Evolutionary conservation across 129 eudicot species (phyloP).

Genomic region (carrot (Daucus carota)): DH1_v3.0 NC_030382.2:24813501-24814000

Average conservation of each 20-base stretch:
- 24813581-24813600: no score
- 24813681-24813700: not conserved
- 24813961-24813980: not conserved
- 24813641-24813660: no score
- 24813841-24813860: not conserved
- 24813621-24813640: no score
- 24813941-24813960: not conserved
- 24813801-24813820: not conserved
- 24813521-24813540: no score
- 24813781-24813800: not conserved
- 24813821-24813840: not conserved
- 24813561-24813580: no score
- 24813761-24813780: constrained; percentile 1
- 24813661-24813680: not conserved
- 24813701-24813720: not conserved
- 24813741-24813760: not conserved
- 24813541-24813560: no score
- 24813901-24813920: constrained; percentile 1
- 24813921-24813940: not conserved
- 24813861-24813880: not conserved
- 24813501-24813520: no score
- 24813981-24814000: constrained; percentile 1
- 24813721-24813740: not conserved
- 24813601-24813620: no score
- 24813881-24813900: not conserved